Percentiles rank a stretch among this genome's conserved stretches.
These are phyloP conservation scores for Syzygium oleosum DNA, from an alignment of 345 rosid genomes.

Conservation along the genomic window DNA sequence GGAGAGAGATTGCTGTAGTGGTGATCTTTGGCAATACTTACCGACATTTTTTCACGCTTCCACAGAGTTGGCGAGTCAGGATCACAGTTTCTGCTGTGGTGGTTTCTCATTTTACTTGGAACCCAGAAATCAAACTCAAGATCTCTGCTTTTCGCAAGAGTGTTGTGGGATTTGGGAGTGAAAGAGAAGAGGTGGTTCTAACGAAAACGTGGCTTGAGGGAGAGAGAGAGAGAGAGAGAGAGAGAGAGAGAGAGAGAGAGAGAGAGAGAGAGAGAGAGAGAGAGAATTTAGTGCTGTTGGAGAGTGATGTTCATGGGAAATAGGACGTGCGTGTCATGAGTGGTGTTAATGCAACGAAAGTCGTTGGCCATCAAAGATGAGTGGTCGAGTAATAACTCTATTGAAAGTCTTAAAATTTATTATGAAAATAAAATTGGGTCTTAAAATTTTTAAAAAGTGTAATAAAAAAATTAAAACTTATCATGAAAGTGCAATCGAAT, in stretches of 20 bases:
- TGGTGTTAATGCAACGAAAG: not conserved
- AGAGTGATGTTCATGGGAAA: not conserved
- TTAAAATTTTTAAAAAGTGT: no score
- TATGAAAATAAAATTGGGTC: no score
- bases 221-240: not conserved
- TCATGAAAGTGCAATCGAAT: no score
- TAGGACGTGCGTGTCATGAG: not conserved
- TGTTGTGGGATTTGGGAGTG: not conserved
- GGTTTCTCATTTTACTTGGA: not conserved
- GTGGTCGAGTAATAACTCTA: no score
- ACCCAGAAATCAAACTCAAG: conserved; percentile 34
- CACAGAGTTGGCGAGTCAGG: not conserved
- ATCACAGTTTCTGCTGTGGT: not conserved
- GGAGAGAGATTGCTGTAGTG: conserved; percentile 19
- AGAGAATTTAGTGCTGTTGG: not conserved
- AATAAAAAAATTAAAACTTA: no score
- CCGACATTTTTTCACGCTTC: not conserved
- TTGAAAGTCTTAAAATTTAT: no score
- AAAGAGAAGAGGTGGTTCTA: not conserved
- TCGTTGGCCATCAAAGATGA: no score
- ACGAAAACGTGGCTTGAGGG: not conserved
- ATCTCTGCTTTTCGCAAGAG: not conserved
- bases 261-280: not conserved
- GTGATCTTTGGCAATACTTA: not conserved
- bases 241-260: not conserved